phyloP scores from a whole-genome alignment of 2,329 filamentous ascomycete species.

The Didymella pinodella region DNA sequence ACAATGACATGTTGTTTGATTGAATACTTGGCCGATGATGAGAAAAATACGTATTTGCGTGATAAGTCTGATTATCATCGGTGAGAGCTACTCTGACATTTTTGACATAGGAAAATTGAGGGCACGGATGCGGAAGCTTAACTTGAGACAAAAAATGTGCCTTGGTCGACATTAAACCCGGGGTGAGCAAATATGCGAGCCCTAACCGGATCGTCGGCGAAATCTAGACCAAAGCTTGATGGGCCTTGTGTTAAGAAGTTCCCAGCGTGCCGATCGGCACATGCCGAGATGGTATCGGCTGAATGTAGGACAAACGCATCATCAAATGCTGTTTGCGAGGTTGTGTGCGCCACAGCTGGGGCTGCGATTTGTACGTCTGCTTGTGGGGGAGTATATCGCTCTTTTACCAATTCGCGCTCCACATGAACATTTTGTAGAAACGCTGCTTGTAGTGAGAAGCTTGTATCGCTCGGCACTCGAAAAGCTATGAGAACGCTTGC shows the following conservation, averaged over 20 bases:
- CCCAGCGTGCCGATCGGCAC: background rate
- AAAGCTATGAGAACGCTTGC: background rate
- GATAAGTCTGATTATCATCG: background rate
- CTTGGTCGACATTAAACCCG: constrained; percentile 14
- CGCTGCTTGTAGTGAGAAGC: constrained; percentile 2
- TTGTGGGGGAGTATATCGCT: background rate
- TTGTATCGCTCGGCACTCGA: background rate
- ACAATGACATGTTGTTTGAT: background rate
- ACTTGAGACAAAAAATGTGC: background rate
- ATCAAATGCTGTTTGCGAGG: background rate
- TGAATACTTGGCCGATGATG: background rate
- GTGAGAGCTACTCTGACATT: background rate
- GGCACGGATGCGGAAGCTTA: background rate
- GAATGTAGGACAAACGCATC: too few species aligned
- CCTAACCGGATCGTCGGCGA: constrained; percentile 1
- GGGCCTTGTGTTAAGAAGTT: background rate
- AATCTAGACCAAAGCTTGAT: background rate
- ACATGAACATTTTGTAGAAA: background rate
- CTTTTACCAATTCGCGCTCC: constrained; percentile 1
- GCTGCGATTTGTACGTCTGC: background rate
- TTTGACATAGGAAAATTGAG: background rate
- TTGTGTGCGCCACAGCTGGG: background rate
- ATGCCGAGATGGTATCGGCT: background rate
- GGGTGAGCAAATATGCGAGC: constrained; percentile 3
- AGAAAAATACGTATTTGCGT: background rate